Base-by-base conservation (phyloP, 495 filamentous ascomycete species). In the Cudoniella acicularis region DNA sequence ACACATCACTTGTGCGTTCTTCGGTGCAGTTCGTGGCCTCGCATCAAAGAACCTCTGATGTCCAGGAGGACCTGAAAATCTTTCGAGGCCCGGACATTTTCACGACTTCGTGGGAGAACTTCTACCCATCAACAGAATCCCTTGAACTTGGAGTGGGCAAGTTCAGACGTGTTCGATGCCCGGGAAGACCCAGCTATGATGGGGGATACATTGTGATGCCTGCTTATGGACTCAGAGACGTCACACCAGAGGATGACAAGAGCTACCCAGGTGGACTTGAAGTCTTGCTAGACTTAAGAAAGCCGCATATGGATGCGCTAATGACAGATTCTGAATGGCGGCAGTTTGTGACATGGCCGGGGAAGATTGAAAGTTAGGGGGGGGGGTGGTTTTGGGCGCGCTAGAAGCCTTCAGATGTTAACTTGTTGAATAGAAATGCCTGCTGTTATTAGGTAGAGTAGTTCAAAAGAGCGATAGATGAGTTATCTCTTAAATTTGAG, bases 341-440 rank as follows among this genome's bases (percentile, higher is more conserved):
- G 4, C 16, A 22, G 17, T 48, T 8, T 22, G 45, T 50, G 1
- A n/a, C 57, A 46, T 69, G 64, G 59, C 4, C 18, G 4, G 45
- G n/a, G 21, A 22, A 48, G 45, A 8, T 48, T 36, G 30, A 36
- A 36, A 13, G 30, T 6, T 6, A 36, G 30, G 30, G 13, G 30
- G 13, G 13, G 30, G 13, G 13, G 30, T 6, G 30, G 30, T 36
- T 36, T 36, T 36, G 30, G 30, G 30, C 30, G 4, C 30, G 13
- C 13, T 13, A 6, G 30, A 36, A n/a, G n/a, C n/a, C n/a, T n/a
- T n/a, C n/a, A n/a, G n/a, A n/a, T n/a, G n/a, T n/a, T n/a, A n/a
- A n/a, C n/a, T n/a, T n/a, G n/a, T n/a, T n/a, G n/a, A n/a, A n/a
- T n/a, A n/a, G n/a, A n/a, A n/a, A n/a, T n/a, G n/a, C n/a, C n/a